A percentile compares a stretch with the other conserved stretches of the same genome.
Evolutionary conservation across 495 filamentous ascomycete species (phyloP).

Genomic region (Aspergillus nanangensis): DNA sequence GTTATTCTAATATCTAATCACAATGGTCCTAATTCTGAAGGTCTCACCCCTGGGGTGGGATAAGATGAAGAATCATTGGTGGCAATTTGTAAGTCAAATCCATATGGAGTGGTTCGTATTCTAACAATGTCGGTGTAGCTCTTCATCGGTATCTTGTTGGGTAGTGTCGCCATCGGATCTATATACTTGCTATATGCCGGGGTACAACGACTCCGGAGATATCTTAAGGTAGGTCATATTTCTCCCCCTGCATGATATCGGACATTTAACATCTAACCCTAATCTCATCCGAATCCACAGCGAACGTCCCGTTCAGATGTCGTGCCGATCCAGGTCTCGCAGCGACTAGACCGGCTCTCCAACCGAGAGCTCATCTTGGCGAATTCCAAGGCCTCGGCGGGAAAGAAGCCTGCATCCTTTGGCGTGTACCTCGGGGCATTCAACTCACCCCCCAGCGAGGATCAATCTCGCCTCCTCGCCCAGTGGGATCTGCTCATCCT

Average conservation of each 20-base stretch:
- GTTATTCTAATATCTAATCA: conserved; percentile 15
- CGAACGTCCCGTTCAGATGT: conserved; percentile 21
- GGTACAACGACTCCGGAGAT: conserved; percentile 13
- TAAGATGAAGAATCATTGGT: conserved; percentile 35
- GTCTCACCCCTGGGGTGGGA: conserved; percentile 33
- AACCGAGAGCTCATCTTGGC: conserved; percentile 20
- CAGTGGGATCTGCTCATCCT: conserved; percentile 47
- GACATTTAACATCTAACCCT: background rate
- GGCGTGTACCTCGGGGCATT: conserved; percentile 47
- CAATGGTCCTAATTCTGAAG: conserved; percentile 30
- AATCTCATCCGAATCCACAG: conserved; percentile 11
- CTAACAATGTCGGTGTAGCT: conserved; percentile 24
- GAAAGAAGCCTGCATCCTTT: conserved; percentile 38
- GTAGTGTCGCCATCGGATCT: conserved; percentile 25
- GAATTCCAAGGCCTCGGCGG: conserved; percentile 3
- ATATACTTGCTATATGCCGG: conserved; percentile 29
- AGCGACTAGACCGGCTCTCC: conserved; percentile 23
- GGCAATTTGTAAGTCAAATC: conserved; percentile 34
- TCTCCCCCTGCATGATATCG: background rate
- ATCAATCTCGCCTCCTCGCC: conserved; percentile 29
- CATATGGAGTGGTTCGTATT: background rate
- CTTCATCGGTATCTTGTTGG: conserved; percentile 34
- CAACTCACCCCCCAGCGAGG: conserved; percentile 22
- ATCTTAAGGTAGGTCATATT: conserved; percentile 27
- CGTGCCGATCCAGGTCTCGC: conserved; percentile 23